Conservation (phyloP, 805 yeast species). For the Candida andamanensis region DNA sequence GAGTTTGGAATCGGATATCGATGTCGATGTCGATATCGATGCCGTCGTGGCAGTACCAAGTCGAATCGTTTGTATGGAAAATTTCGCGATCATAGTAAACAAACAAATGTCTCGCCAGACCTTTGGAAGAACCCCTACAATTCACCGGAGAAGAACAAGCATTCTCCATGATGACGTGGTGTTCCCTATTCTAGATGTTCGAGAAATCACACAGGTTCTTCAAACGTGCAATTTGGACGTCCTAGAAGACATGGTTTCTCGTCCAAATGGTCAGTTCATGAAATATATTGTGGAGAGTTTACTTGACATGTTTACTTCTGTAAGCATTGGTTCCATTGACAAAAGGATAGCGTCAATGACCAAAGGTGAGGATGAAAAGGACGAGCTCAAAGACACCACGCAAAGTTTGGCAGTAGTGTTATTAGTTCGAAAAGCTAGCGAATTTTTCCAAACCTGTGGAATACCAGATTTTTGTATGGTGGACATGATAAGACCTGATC, state of each 20-base stretch:
- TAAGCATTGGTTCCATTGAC: slow-evolving; percentile 26
- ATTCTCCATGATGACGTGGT: slow-evolving; percentile 18
- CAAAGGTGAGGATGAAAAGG: slow-evolving; percentile 26
- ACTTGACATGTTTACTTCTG: slow-evolving; percentile 55
- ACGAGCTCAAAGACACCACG: slow-evolving; percentile 18
- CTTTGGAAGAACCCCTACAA: slow-evolving; percentile 19
- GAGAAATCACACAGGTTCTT: slow-evolving; percentile 55
- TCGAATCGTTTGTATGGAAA: slow-evolving; percentile 2
- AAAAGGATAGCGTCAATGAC: too few species aligned
- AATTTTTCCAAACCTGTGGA: slow-evolving; percentile 68
- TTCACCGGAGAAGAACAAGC: slow-evolving; percentile 15
- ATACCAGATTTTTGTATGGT: slow-evolving; percentile 68
- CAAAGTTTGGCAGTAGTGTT: slow-evolving; percentile 47
- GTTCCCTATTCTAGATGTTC: slow-evolving; percentile 57
- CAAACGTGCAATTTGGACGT: slow-evolving; percentile 59
- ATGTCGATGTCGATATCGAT: neutral
- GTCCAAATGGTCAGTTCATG: slow-evolving; percentile 55
- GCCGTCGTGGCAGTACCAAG: neutral
- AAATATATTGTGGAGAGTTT: slow-evolving; percentile 55
- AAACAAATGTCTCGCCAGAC: slow-evolving; percentile 25
- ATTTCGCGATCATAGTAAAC: too few species aligned
- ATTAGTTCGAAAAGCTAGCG: slow-evolving; percentile 54
- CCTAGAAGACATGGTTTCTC: slow-evolving; percentile 51
- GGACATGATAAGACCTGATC: slow-evolving; percentile 78
- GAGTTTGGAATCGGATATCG: neutral